Evolutionary conservation across 2,329 filamentous ascomycete species (phyloP).

Genomic region (Penicillium sp.): DNA sequence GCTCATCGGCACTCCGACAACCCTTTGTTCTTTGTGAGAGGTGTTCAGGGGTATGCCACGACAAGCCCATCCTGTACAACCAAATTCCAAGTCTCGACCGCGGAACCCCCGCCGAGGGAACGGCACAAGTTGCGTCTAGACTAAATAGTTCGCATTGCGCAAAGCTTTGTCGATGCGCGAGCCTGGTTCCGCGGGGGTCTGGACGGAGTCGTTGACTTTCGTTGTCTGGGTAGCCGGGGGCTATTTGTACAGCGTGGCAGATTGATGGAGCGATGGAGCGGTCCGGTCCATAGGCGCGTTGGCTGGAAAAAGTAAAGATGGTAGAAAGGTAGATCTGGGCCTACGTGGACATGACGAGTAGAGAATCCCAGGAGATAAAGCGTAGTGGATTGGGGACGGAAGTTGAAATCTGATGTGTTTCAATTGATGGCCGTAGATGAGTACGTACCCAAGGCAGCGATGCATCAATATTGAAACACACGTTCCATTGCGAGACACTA

Average conservation of each 20-base stretch:
- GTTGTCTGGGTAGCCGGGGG: constrained; percentile 16
- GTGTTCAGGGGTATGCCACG: constrained; percentile 6
- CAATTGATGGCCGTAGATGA: not conserved
- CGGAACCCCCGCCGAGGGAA: not conserved
- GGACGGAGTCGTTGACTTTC: not conserved
- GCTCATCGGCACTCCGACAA: not conserved
- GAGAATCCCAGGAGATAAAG: not conserved
- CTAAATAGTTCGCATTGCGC: not conserved
- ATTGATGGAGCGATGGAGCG: not conserved
- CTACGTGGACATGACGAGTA: not conserved
- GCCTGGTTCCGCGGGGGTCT: constrained; percentile 4
- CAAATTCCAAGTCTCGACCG: not conserved
- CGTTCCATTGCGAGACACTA: not conserved
- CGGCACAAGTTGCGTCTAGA: not conserved
- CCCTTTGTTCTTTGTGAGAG: constrained; percentile 3
- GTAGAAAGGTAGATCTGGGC: not conserved
- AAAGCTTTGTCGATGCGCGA: constrained; percentile 1
- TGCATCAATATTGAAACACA: constrained; percentile 1
- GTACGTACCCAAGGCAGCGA: not conserved
- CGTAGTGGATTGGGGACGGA: not conserved
- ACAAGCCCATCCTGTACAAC: not conserved
- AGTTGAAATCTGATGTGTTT: constrained; percentile 1
- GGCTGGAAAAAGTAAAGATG: not conserved
- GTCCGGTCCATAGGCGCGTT: not conserved
- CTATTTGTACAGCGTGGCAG: constrained; percentile 9